Conservation (phyloP, 2,329 filamentous ascomycete species). For the Parasarocladium wereldwijsianum region DNA sequence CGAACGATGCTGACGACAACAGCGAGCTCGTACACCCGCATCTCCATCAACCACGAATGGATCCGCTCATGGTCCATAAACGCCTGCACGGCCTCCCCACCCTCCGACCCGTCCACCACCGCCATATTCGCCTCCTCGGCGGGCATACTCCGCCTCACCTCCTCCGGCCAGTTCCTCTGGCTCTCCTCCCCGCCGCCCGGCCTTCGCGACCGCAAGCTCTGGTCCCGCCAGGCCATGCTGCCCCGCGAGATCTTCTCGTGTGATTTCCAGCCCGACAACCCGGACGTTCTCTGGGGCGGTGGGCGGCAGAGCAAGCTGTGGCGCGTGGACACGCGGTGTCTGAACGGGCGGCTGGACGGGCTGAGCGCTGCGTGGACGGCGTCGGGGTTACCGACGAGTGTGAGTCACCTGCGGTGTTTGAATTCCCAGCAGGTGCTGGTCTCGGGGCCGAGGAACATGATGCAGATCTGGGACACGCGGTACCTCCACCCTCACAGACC, state of each 20-base stretch:
- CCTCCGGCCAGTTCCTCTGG: constrained; percentile 18
- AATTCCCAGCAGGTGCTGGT: constrained; percentile 35
- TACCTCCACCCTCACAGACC: constrained; percentile 13
- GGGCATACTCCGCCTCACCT: constrained; percentile 26
- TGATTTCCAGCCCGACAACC: constrained; percentile 28
- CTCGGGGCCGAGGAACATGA: constrained; percentile 31
- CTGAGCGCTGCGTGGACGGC: constrained; percentile 19
- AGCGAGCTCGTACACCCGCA: constrained; percentile 19
- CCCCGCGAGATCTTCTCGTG: constrained; percentile 30
- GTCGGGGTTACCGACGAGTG: constrained; percentile 21
- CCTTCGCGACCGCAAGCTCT: constrained; percentile 6
- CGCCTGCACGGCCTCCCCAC: constrained; percentile 25
- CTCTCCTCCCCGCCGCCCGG: constrained; percentile 13
- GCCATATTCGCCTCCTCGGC: constrained; percentile 33
- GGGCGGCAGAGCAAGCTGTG: constrained; percentile 31
- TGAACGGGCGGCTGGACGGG: no score
- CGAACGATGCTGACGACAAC: neutral
- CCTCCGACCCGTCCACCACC: constrained; percentile 18
- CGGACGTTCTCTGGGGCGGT: constrained; percentile 33
- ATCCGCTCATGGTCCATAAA: constrained; percentile 20
- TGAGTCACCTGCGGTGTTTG: constrained; percentile 35
- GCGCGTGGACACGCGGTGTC: constrained; percentile 29
- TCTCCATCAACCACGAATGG: constrained; percentile 13
- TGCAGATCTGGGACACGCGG: constrained; percentile 39
- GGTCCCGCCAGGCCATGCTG: constrained; percentile 5